phyloP scores from a whole-genome alignment of 1,139 yeast genomes.

The Candida dubliniensis region DNA sequence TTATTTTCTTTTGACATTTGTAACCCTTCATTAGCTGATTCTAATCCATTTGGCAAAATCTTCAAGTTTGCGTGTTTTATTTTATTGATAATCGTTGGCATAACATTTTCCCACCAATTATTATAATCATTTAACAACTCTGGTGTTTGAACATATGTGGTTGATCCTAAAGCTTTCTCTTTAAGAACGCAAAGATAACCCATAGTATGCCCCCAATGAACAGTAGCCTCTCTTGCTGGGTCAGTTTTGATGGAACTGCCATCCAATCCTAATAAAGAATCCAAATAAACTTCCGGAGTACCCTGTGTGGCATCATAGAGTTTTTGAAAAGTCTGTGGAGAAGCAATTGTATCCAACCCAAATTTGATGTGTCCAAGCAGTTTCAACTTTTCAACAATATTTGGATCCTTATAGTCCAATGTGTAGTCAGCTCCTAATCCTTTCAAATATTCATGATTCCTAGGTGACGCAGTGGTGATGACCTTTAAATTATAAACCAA shows the following conservation, averaged over 20 bases:
- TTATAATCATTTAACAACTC: constrained; percentile 10
- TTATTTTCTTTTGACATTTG: constrained; percentile 25
- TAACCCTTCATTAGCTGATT: constrained; percentile 28
- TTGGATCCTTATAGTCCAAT: constrained; percentile 59
- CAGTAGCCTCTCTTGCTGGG: constrained; percentile 21
- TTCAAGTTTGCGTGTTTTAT: constrained; percentile 23
- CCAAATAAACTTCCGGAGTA: constrained; percentile 24
- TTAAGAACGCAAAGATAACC: constrained; percentile 16
- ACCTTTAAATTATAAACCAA: constrained; percentile 52
- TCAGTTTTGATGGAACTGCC: constrained; percentile 16
- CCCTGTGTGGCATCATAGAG: constrained; percentile 43
- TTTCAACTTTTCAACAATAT: constrained; percentile 52
- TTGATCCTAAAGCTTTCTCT: constrained; percentile 12
- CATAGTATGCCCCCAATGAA: constrained; percentile 20
- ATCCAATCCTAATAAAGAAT: constrained; percentile 29
- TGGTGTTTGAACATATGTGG: constrained; percentile 8
- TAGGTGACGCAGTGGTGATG: constrained; percentile 51
- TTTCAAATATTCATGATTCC: constrained; percentile 43
- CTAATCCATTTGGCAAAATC: constrained; percentile 28
- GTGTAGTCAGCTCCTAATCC: constrained; percentile 58
- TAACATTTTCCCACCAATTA: constrained; percentile 21
- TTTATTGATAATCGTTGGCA: constrained; percentile 20
- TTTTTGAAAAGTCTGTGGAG: constrained; percentile 36
- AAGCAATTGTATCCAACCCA: constrained; percentile 58
- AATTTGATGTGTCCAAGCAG: constrained; percentile 45